These are phyloP conservation scores for Tetrahymena thermophila DNA, from an alignment of 73 alveolate species.

Conservation along the genomic window DNA sequence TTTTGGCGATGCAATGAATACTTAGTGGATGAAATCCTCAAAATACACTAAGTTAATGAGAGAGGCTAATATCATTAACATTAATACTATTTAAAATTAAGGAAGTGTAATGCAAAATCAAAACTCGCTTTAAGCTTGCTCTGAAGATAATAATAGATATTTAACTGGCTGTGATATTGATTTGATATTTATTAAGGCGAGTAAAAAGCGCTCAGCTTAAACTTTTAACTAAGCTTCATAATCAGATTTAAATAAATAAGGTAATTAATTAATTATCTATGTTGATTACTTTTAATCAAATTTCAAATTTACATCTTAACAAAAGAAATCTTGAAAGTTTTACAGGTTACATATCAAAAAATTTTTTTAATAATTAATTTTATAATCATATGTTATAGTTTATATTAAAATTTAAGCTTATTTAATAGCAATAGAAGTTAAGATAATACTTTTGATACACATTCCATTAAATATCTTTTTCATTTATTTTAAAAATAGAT, in stretches of 20 bases:
- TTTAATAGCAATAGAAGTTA: too few relatives aligned
- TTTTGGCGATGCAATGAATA: constrained; percentile 59
- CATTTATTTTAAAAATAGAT: background rate
- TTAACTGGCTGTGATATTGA: constrained; percentile 55
- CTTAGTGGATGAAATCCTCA: constrained; percentile 43
- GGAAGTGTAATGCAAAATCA: background rate
- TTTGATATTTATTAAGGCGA: constrained; percentile 47
- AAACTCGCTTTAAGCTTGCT: background rate
- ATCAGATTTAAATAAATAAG: background rate
- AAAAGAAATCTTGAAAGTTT: background rate
- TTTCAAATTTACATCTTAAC: too few relatives aligned
- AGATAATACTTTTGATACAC: too few relatives aligned
- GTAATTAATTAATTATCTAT: background rate
- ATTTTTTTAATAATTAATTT: too few relatives aligned
- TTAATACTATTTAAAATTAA: background rate
- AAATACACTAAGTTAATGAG: constrained; percentile 49
- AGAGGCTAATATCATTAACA: constrained; percentile 40
- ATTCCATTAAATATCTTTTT: too few relatives aligned
- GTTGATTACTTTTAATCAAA: background rate
- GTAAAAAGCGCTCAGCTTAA: background rate
- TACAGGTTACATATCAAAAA: background rate
- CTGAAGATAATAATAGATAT: background rate
- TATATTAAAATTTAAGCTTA: background rate
- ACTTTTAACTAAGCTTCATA: background rate
- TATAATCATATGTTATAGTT: background rate